Evolutionary conservation across 2,329 filamentous ascomycete genomes (phyloP).

Genomic region (Neofusicoccum umdonicola): DNA sequence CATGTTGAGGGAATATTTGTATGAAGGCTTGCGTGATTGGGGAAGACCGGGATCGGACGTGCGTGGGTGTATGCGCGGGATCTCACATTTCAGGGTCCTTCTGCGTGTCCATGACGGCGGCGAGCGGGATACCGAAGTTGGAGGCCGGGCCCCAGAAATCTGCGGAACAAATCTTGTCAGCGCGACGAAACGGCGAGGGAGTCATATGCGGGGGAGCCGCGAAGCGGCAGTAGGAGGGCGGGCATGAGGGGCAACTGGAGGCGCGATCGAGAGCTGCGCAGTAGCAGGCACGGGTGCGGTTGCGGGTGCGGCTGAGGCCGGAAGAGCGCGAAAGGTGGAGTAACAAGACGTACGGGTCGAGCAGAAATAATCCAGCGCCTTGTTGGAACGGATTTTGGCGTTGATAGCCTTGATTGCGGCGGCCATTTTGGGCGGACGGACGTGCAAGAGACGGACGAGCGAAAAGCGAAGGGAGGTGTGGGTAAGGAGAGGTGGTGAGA

Average conservation of each 20-base stretch:
- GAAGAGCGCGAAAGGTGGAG: constrained; percentile 14
- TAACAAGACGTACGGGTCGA: constrained; percentile 49
- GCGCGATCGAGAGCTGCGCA: background rate
- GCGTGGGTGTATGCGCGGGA: background rate
- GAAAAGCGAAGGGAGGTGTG: background rate
- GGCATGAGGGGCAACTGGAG: background rate
- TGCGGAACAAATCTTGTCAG: constrained; percentile 24
- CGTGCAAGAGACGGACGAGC: background rate
- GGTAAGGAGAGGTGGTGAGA: background rate
- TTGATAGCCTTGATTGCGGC: constrained; percentile 55
- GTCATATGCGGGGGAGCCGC: background rate
- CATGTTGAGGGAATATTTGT: background rate
- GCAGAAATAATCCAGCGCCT: constrained; percentile 52
- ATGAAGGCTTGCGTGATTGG: background rate
- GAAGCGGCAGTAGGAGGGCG: background rate
- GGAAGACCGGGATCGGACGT: background rate
- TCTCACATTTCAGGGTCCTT: constrained; percentile 52
- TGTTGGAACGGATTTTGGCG: constrained; percentile 52
- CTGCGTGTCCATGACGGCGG: constrained; percentile 53
- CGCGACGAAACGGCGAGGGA: background rate
- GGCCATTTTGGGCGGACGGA: constrained; percentile 41
- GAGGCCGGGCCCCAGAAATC: constrained; percentile 54
- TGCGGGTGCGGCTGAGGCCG: constrained; percentile 7
- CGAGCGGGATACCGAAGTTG: constrained; percentile 55
- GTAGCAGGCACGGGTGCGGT: background rate